A percentile compares a stretch with the other conserved stretches of the same genome.
These are phyloP conservation scores for Fraxinus floribunda DNA, from an alignment of 305 asterid genomes.

Conservation along the genomic window DNA sequence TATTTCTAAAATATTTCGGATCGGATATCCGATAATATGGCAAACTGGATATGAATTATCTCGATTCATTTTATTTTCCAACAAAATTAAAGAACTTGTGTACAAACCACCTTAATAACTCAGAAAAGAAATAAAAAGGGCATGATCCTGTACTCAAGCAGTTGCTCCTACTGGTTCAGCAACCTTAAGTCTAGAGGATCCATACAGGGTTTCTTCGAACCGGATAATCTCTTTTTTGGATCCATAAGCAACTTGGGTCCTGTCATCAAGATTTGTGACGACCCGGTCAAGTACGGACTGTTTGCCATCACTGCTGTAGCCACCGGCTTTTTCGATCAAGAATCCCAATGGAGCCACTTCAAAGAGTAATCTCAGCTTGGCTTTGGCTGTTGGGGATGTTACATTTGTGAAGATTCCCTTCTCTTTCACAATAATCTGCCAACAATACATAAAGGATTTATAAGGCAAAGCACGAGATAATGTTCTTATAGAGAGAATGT, in stretches of 20 bases:
- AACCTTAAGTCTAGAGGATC: conserved; percentile 73
- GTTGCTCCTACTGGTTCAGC: conserved; percentile 58
- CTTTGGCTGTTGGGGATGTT: conserved; percentile 76
- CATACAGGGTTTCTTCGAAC: conserved; percentile 78
- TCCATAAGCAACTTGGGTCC: conserved; percentile 94
- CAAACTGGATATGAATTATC: no score
- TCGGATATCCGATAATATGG: no score
- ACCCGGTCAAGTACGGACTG: conserved; percentile 77
- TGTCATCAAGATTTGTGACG: conserved; percentile 55
- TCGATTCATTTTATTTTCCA: no score
- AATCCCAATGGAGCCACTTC: conserved; percentile 95
- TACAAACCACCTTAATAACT: conserved; percentile 26
- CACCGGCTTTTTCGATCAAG: conserved; percentile 94
- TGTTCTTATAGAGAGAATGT: background rate
- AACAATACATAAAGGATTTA: background rate
- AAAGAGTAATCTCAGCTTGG: conserved; percentile 84
- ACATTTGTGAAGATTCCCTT: conserved; percentile 93
- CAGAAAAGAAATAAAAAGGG: conserved; percentile 6
- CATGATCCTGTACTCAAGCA: conserved; percentile 33
- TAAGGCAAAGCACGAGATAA: background rate
- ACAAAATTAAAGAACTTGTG: no score
- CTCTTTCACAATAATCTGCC: conserved; percentile 91
- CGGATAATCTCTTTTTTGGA: conserved; percentile 86
- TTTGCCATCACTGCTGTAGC: conserved; percentile 87
- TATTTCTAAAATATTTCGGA: no score